These are phyloP conservation scores for Hygrocybe punicea DNA, from an alignment of 768 basidiomycete genomes.

Conservation along the genomic window DNA sequence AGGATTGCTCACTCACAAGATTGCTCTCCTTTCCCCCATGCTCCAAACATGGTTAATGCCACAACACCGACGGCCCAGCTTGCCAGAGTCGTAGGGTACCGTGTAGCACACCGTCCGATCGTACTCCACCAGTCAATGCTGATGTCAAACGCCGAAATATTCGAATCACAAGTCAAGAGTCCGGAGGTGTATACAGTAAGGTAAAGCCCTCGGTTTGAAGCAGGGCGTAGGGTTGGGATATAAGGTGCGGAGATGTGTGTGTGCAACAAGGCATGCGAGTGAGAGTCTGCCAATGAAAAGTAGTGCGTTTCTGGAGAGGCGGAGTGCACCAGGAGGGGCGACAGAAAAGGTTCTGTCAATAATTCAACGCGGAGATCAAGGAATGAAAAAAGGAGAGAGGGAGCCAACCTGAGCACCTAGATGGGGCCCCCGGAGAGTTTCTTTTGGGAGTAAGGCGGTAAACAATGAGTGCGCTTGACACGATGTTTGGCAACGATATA, in stretches of 20 bases:
- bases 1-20: conserved; percentile 30
- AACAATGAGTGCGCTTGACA: conserved; percentile 60
- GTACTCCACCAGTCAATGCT: conserved; percentile 68
- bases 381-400: neutral
- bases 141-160: conserved; percentile 44
- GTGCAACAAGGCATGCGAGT: conserved; percentile 50
- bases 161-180: conserved; percentile 44
- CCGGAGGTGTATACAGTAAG: conserved; percentile 61
- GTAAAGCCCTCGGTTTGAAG: conserved; percentile 39
- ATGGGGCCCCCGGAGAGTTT: conserved; percentile 21
- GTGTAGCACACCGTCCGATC: conserved; percentile 62
- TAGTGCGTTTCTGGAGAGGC: conserved; percentile 64
- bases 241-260: conserved; percentile 69
- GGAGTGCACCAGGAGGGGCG: conserved; percentile 69
- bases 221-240: conserved; percentile 35
- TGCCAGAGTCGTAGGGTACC: conserved; percentile 71
- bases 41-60: conserved; percentile 51
- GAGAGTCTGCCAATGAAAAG: conserved; percentile 45
- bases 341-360: conserved; percentile 48
- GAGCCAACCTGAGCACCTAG: conserved; percentile 36
- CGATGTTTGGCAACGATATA: conserved; percentile 52
- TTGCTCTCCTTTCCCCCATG: conserved; percentile 42
- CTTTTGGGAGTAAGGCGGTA: conserved; percentile 50
- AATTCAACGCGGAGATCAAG: conserved; percentile 3
- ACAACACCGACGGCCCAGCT: conserved; percentile 76